These are phyloP conservation scores for Suhomyces faveliae DNA, from an alignment of 805 yeast species.

Conservation along the genomic window DNA sequence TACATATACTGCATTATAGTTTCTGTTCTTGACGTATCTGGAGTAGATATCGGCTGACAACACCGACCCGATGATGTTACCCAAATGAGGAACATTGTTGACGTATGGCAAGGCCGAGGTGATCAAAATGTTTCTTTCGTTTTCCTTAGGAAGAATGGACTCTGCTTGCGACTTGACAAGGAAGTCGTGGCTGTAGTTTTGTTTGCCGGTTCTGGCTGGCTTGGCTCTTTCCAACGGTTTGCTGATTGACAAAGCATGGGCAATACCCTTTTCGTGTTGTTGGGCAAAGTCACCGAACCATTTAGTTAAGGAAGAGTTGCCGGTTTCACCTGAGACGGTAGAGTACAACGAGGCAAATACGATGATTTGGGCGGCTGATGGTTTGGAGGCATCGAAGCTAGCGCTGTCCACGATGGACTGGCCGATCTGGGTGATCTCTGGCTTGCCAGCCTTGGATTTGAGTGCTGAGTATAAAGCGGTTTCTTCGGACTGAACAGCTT, in stretches of 20 bases:
- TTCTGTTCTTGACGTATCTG: conserved; percentile 85
- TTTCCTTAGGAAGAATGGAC: conserved; percentile 56
- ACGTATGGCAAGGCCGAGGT: conserved; percentile 98
- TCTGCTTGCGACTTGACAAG: conserved; percentile 29
- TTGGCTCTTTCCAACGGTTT: conserved; percentile 36
- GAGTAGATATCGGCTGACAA: conserved; percentile 92
- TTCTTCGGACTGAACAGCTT: conserved; percentile 44
- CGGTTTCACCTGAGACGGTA: conserved; percentile 10
- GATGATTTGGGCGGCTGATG: conserved; percentile 54
- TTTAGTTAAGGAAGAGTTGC: conserved; percentile 6
- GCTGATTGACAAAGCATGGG: conserved; percentile 46
- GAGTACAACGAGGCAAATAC: conserved; percentile 60
- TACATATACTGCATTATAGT: conserved; percentile 78
- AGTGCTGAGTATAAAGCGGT: conserved; percentile 40
- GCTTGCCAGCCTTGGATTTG: conserved; percentile 27
- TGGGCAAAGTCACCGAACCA: conserved; percentile 47
- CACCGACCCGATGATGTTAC: conserved; percentile 94
- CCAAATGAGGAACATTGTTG: conserved; percentile 97
- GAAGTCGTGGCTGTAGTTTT: conserved; percentile 30
- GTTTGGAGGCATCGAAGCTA: conserved; percentile 20
- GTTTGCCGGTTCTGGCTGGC: conserved; percentile 41
- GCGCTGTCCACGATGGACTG: not conserved
- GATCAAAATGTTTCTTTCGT: conserved; percentile 77
- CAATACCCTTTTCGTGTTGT: conserved; percentile 41
- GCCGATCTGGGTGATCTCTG: not conserved